These are phyloP conservation scores for Didymella exigua DNA, from an alignment of 2,329 filamentous ascomycete genomes.

Conservation along the genomic window DNA sequence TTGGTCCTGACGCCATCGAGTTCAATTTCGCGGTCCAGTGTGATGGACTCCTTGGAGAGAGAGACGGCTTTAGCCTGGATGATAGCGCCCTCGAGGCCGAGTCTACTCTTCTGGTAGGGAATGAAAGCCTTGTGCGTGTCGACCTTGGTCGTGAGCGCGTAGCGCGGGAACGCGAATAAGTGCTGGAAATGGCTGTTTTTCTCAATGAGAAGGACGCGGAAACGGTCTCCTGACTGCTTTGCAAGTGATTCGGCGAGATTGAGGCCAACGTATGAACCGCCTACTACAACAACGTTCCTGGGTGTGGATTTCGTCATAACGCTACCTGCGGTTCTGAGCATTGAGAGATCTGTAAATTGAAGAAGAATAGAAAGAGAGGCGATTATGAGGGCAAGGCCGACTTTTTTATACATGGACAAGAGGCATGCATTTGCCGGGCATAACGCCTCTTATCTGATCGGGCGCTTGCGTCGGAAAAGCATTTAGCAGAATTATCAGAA, in stretches of 20 bases:
- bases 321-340: not conserved
- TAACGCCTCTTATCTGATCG: slow-evolving; percentile 14
- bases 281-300: slow-evolving; percentile 16
- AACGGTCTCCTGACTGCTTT: slow-evolving; percentile 36
- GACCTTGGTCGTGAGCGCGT: slow-evolving; percentile 58
- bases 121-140: slow-evolving; percentile 66
- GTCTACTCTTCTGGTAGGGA: slow-evolving; percentile 56
- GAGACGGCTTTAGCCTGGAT: slow-evolving; percentile 51
- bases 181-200: slow-evolving; percentile 67
- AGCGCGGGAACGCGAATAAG: slow-evolving; percentile 65
- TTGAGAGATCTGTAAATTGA: not conserved
- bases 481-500: slow-evolving; percentile 11
- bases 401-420: slow-evolving; percentile 2
- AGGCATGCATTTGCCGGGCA: slow-evolving; percentile 6
- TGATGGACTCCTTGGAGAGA: slow-evolving; percentile 49
- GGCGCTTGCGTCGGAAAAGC: slow-evolving; percentile 3
- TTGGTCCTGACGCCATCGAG: slow-evolving; percentile 51
- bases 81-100: slow-evolving; percentile 6
- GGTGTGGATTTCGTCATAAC: slow-evolving; percentile 1
- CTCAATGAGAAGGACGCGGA: slow-evolving; percentile 63
- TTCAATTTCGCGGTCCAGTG: slow-evolving; percentile 40
- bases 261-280: slow-evolving; percentile 17
- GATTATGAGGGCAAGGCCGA: not conserved
- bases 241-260: slow-evolving; percentile 16
- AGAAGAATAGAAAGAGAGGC: not conserved